phyloP scores from a whole-genome alignment of 805 yeast genomes.

The Candida palmyrensis region DNA sequence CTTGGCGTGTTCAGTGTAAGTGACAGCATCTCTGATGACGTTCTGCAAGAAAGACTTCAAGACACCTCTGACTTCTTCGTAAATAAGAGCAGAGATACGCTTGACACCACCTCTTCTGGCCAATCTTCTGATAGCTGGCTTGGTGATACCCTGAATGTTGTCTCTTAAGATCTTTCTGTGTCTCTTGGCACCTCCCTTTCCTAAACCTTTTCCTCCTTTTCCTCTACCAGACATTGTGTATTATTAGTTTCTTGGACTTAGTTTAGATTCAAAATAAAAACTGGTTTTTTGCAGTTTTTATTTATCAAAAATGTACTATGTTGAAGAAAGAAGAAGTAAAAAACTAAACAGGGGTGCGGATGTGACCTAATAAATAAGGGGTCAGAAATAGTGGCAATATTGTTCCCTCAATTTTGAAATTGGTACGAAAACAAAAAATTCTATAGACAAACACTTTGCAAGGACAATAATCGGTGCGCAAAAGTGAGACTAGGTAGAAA shows the following conservation, averaged over 20 bases:
- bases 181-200: conserved; percentile 99
- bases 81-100: conserved; percentile 98
- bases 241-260: conserved; percentile 7
- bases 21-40: conserved; percentile 98
- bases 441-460: too few relatives aligned
- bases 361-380: conserved; percentile 3
- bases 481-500: conserved; percentile 6
- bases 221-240: conserved; percentile 95
- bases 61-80: conserved; percentile 98
- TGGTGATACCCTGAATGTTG: conserved; percentile 99
- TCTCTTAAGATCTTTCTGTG: conserved; percentile 99
- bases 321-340: not conserved
- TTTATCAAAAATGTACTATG: not conserved
- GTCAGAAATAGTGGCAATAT: too few relatives aligned
- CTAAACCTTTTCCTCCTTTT: conserved; percentile 99
- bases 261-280: not conserved
- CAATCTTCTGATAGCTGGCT: conserved; percentile 99
- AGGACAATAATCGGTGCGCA: conserved; percentile 3
- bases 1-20: conserved; percentile 99
- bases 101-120: conserved; percentile 99
- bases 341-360: not conserved
- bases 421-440: not conserved
- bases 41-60: conserved; percentile 93
- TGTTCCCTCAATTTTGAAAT: not conserved
- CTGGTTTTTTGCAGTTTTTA: conserved; percentile 1